Base-by-base conservation (phyloP, 441 rosid genomes). In the Biscutella laevigata region DNA sequence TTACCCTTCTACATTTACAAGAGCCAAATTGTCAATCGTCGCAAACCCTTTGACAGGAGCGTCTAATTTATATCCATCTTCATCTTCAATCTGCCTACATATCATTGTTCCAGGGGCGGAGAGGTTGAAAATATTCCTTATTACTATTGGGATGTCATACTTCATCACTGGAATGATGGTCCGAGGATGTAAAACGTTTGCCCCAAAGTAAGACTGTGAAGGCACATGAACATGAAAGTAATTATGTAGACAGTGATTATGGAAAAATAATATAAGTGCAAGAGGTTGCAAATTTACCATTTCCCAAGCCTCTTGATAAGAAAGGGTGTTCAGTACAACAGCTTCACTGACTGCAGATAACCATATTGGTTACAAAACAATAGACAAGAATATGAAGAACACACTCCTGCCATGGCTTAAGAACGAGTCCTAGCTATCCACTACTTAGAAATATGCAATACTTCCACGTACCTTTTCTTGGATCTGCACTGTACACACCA, bases 261-360 rank as follows among this genome's bases (percentile, higher is more conserved):
- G 45, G 39, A 33, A 52, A 59, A 25, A 40, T 13, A 32, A 41
- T 4, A 52, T 54, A 19, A 66, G 54, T 58, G 38, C 40, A 62
- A 62, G 40, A 59, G 38, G 11, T 38, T 39, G 53, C 27, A 61
- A 68, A 61, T 25, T 75, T 73, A 91, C 96, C 98, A 91, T 88
- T 83, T 88, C 98, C 98, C 95, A 91, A 36, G 98, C 98, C 69
- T 91, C 98, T 70, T 91, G 98, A 70, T 91, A 91, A 45, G 95
- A 85, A 59, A 91, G 71, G 27, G 81, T 80, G 67, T 68, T 77
- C 39, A 91, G 59, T 53, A 91, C 81, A 69, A 91, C 91, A 34
- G 96, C 96, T 72, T 91, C 98, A 57, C 86, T 82, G 70, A 91
- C 98, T 91, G 87, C 72, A 75, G 19, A 62, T 53, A 37, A 60